Percentiles rank a stretch among this genome's conserved stretches.
These are phyloP conservation scores for Schizochytrium sp. DNA, from an alignment of 108 stramenopile genomes.

Conservation along the genomic window DNA sequence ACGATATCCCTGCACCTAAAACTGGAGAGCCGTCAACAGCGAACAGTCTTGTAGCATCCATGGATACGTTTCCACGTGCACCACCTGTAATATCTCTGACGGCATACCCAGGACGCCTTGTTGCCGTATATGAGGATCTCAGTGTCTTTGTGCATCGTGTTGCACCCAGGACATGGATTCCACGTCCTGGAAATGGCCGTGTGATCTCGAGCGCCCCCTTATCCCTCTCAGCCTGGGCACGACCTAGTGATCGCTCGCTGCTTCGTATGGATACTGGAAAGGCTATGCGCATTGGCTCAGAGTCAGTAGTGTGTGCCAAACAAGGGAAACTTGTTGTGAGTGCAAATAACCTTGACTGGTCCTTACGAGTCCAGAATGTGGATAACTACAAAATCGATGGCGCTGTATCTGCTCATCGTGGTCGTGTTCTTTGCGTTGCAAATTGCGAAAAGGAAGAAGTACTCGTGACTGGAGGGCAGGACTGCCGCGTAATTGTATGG, in stretches of 20 bases:
- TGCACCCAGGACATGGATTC: neutral
- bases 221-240: constrained; percentile 54
- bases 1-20: neutral
- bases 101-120: constrained; percentile 9
- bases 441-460: constrained; percentile 57
- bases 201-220: constrained; percentile 6
- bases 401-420: constrained; percentile 32
- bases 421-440: constrained; percentile 51
- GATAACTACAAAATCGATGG: constrained; percentile 7
- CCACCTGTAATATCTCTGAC: constrained; percentile 54
- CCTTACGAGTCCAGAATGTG: constrained; percentile 1
- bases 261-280: neutral
- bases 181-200: neutral
- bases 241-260: constrained; percentile 16
- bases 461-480: constrained; percentile 40
- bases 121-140: constrained; percentile 56
- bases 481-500: constrained; percentile 53
- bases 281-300: neutral
- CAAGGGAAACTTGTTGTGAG: constrained; percentile 42
- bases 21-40: no score
- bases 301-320: constrained; percentile 18
- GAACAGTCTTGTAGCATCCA: neutral
- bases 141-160: neutral
- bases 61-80: neutral
- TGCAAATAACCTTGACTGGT: constrained; percentile 8